A percentile compares a stretch with the other conserved stretches of the same genome.
phyloP scores from a whole-genome alignment of 2,329 filamentous ascomycete species.

The Phoma sp. region DNA sequence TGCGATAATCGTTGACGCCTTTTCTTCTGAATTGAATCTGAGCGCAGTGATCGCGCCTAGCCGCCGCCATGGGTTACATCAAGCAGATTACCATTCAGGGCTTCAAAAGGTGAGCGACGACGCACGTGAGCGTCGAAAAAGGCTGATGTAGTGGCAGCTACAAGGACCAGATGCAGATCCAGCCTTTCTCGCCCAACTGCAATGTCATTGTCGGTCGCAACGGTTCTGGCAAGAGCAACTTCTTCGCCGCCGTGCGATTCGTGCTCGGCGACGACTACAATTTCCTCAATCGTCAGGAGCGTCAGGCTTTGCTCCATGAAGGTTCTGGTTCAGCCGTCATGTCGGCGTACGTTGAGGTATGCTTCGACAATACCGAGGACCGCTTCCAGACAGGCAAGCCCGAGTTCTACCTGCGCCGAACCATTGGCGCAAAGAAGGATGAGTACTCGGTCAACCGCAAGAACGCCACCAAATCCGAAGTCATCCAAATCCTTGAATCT shows the following conservation, averaged over 20 bases:
- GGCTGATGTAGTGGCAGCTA: slow-evolving; percentile 67
- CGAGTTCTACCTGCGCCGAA: slow-evolving; percentile 88
- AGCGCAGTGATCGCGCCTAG: slow-evolving; percentile 18
- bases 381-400: slow-evolving; percentile 92
- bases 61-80: slow-evolving; percentile 68
- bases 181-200: slow-evolving; percentile 95
- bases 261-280: slow-evolving; percentile 98
- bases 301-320: slow-evolving; percentile 95
- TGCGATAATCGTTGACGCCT: neutral
- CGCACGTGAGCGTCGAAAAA: neutral
- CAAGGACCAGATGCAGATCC: slow-evolving; percentile 99
- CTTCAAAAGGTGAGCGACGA: slow-evolving; percentile 83
- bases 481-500: slow-evolving; percentile 93
- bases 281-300: slow-evolving; percentile 93
- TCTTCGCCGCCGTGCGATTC: slow-evolving; percentile 98
- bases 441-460: slow-evolving; percentile 98
- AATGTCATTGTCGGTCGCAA: slow-evolving; percentile 99
- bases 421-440: slow-evolving; percentile 97
- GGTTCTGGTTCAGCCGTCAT: slow-evolving; percentile 97
- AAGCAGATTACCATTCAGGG: slow-evolving; percentile 99
- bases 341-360: slow-evolving; percentile 99
- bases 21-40: neutral
- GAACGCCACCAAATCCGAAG: slow-evolving; percentile 91
- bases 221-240: slow-evolving; percentile 99
- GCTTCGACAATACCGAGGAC: slow-evolving; percentile 97